Evolutionary conservation across 495 filamentous ascomycete species (phyloP).

Genomic region (Extremus antarcticus): DNA sequence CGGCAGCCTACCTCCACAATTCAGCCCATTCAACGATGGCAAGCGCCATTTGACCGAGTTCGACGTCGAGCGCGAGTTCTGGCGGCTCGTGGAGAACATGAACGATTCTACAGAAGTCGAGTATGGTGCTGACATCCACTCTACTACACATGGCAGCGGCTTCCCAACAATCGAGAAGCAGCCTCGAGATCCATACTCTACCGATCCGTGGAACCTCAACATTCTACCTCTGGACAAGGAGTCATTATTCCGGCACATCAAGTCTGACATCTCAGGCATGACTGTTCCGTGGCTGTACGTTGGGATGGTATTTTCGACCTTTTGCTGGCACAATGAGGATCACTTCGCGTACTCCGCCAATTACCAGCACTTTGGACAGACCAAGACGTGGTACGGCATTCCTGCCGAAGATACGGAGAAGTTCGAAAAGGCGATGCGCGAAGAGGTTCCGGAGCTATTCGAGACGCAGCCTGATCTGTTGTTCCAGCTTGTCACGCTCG

Average conservation of each 20-base stretch:
- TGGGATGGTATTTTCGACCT: constrained; percentile 99
- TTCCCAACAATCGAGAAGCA: constrained; percentile 94
- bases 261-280: constrained; percentile 98
- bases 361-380: constrained; percentile 96
- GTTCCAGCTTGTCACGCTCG: constrained; percentile 90
- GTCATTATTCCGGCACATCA: constrained; percentile 92
- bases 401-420: constrained; percentile 85
- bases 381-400: constrained; percentile 99
- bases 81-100: constrained; percentile 82
- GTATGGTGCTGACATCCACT: constrained; percentile 97
- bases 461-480: constrained; percentile 94
- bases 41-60: constrained; percentile 79
- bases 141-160: constrained; percentile 93
- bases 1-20: constrained; percentile 12
- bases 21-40: constrained; percentile 29
- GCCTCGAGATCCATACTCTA: constrained; percentile 72
- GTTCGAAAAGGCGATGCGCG: constrained; percentile 89
- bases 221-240: constrained; percentile 82
- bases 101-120: constrained; percentile 96
- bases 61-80: constrained; percentile 95
- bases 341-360: constrained; percentile 97
- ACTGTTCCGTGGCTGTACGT: constrained; percentile 99
- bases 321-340: constrained; percentile 99
- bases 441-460: constrained; percentile 91
- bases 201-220: constrained; percentile 94